Percentiles rank a stretch among this genome's conserved stretches.
Conservation (phyloP, 768 basidiomycete genomes). For the Boletus rufocinnamomeus region DNA sequence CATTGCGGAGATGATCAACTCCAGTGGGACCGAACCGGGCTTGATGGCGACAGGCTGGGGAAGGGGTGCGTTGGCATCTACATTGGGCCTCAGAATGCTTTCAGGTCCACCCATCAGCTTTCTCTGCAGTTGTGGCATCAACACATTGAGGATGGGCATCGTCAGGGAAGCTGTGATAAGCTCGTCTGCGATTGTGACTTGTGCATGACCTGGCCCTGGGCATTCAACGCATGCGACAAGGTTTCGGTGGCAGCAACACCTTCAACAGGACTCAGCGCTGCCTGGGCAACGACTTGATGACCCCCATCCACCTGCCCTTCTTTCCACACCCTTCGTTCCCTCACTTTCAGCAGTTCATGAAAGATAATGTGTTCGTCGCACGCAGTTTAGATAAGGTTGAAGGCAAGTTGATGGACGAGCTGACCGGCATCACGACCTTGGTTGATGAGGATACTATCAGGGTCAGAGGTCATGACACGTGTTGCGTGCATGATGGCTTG, state of each 20-base stretch:
- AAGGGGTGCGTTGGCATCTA: conserved; percentile 15
- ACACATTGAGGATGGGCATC: conserved; percentile 61
- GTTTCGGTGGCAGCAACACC: conserved; percentile 47
- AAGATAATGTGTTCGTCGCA: conserved; percentile 59
- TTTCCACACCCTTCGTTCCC: conserved; percentile 46
- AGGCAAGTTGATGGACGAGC: conserved; percentile 63
- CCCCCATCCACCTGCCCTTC: conserved; percentile 30
- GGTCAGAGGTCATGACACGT: conserved; percentile 82
- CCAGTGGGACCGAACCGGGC: conserved; percentile 60
- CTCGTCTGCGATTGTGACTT: conserved; percentile 40
- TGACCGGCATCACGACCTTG: conserved; percentile 63
- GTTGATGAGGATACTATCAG: conserved; percentile 72
- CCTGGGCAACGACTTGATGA: conserved; percentile 39
- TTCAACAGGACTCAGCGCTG: conserved; percentile 43
- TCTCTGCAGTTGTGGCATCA: conserved; percentile 54
- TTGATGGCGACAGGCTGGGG: conserved; percentile 32
- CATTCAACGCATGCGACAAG: conserved; percentile 48
- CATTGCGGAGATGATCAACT: conserved; percentile 78
- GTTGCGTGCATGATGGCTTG: conserved; percentile 81
- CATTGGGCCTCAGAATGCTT: conserved; percentile 14
- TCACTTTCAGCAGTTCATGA: conserved; percentile 40
- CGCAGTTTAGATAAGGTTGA: conserved; percentile 66
- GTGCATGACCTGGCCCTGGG: conserved; percentile 34
- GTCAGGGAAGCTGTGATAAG: conserved; percentile 44
- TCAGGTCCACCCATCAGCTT: conserved; percentile 38